Evolutionary conservation across 805 yeast species (phyloP).

Genomic region (Metschnikowia sp.): DNA sequence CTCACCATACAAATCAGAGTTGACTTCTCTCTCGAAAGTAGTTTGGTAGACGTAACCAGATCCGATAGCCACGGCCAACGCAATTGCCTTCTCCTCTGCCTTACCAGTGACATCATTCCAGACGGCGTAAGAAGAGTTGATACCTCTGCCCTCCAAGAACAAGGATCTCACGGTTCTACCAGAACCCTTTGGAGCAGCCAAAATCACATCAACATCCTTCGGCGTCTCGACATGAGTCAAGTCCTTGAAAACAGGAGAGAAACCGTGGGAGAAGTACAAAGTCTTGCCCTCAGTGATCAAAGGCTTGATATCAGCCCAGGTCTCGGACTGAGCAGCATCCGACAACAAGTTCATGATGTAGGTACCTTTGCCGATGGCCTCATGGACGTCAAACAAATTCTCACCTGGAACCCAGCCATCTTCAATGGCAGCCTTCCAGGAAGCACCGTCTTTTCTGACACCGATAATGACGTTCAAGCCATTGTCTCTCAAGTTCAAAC

Average conservation of each 20-base stretch:
- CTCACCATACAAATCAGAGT: constrained; percentile 99
- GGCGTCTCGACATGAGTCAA: constrained; percentile 97
- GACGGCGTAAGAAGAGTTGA: constrained; percentile 98
- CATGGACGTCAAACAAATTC: constrained; percentile 91
- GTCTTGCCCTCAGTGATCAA: constrained; percentile 95
- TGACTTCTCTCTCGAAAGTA: constrained; percentile 98
- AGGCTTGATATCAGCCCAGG: constrained; percentile 87
- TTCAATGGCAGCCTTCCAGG: constrained; percentile 99
- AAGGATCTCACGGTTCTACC: constrained; percentile 99
- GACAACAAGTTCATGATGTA: constrained; percentile 96
- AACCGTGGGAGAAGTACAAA: constrained; percentile 98
- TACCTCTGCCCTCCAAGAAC: constrained; percentile 99
- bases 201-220: constrained; percentile 89
- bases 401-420: constrained; percentile 99
- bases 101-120: constrained; percentile 99
- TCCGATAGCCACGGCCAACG: constrained; percentile 98
- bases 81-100: constrained; percentile 99
- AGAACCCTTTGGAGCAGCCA: constrained; percentile 99
- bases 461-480: constrained; percentile 97
- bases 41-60: constrained; percentile 99
- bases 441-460: constrained; percentile 97
- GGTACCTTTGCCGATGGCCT: constrained; percentile 91
- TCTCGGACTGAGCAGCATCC: constrained; percentile 99
- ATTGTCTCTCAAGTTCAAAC: constrained; percentile 98
- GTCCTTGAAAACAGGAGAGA: constrained; percentile 98